Base-by-base conservation (phyloP, 75 land plant genomes). In the Selaginella moellendorffii region DNA sequence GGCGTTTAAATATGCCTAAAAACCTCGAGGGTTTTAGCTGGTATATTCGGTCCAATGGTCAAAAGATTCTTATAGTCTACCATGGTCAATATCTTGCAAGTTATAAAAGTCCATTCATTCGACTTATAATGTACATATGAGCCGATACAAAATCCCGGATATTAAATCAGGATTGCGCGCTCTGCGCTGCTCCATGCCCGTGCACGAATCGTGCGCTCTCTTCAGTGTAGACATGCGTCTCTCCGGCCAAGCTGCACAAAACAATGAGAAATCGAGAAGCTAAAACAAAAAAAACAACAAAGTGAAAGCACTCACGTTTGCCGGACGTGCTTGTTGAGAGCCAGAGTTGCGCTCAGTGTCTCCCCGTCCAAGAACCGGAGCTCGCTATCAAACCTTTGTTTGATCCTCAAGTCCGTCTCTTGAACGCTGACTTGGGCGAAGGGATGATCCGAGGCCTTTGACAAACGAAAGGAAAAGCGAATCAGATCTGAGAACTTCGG, bases 151-250 rank as follows among this genome's bases (percentile, higher is more conserved):
- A n/a, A n/a, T n/a, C n/a, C n/a, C n/a, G n/a, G n/a, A n/a, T n/a
- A n/a, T n/a, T n/a, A n/a, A n/a, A n/a, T n/a, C n/a, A n/a, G n/a
- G n/a, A n/a, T n/a, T n/a, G n/a, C n/a, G n/a, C n/a, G n/a, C n/a
- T n/a, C 46, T 5, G 24, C 8, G 72, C 77, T 52, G 65, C 69
- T 20, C 93, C 86, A 64, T 87, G 83, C 21, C 97, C 97, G 71
- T 88, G 74, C 30, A 92, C 69, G 70, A 88, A 88, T 59, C 81
- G 80, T 31, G 97, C 97, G 0, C 64, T 69, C 26, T 73, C 85
- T 68, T 92, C 97, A 2, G 97, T 88, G 73, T 92, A 92, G 2
- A 92, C 90, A 56, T 92, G 95, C 2, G 77, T 85, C 70, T 92
- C 97, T 53, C 76, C 77, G 25, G 72, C 67, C 70, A 92, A 52